phyloP scores from a whole-genome alignment of 108 stramenopile genomes.

The Parmales sp. region DNA sequence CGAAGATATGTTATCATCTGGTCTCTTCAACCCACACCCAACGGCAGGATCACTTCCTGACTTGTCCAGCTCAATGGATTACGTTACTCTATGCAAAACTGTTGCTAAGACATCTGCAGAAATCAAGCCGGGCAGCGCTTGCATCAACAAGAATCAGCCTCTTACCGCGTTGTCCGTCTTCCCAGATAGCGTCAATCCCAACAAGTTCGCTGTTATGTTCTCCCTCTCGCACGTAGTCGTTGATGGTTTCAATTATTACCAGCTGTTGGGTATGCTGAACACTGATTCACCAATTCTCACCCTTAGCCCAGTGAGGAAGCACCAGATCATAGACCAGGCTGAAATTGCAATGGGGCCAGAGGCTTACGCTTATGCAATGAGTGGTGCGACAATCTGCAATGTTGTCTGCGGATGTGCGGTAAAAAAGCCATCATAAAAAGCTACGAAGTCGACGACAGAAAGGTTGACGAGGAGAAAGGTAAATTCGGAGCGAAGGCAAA shows the following conservation, averaged over 20 bases:
- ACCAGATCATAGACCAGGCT: neutral
- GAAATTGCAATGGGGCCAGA: neutral
- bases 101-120: neutral
- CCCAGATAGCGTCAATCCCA: neutral
- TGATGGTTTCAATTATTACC: neutral
- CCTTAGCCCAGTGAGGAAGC: neutral
- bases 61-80: neutral
- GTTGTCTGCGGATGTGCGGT: neutral
- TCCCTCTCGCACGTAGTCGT: neutral
- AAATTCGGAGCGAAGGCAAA: neutral
- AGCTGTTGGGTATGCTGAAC: neutral
- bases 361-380: neutral
- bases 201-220: neutral
- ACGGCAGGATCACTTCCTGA: too few relatives aligned
- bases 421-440: neutral
- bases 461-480: neutral
- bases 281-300: neutral
- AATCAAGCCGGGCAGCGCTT: neutral
- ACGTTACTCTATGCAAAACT: neutral
- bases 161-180: neutral
- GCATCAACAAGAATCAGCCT: neutral
- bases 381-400: neutral
- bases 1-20: too few relatives aligned
- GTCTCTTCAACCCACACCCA: too few relatives aligned
- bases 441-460: neutral